These are phyloP conservation scores for Boletellus sp. DNA, from an alignment of 768 basidiomycete genomes.

Conservation along the genomic window DNA sequence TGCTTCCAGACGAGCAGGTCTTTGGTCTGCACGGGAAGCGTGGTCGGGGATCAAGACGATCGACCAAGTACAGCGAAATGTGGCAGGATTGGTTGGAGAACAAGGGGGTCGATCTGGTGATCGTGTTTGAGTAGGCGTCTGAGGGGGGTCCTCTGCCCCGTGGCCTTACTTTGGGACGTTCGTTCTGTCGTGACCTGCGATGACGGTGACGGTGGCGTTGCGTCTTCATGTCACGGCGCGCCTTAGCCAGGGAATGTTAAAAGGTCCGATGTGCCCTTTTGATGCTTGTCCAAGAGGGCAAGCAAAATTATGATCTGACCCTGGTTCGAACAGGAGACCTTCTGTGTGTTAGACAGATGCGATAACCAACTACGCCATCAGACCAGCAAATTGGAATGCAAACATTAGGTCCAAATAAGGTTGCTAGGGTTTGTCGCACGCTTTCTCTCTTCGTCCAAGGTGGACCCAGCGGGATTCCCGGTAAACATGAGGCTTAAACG, in stretches of 20 bases:
- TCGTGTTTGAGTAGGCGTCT: conserved; percentile 32
- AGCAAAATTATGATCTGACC: conserved; percentile 12
- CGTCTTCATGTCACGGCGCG: no score
- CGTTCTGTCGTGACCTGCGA: background rate
- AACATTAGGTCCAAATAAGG: no score
- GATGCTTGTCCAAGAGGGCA: no score
- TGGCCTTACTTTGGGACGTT: no score
- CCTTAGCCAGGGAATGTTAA: no score
- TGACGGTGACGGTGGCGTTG: background rate
- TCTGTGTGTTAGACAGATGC: conserved; percentile 76
- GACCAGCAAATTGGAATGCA: conserved; percentile 5
- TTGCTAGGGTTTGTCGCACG: no score
- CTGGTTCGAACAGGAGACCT: conserved; percentile 24
- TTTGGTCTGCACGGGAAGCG: conserved; percentile 20
- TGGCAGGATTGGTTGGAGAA: conserved; percentile 39
- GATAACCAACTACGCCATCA: conserved; percentile 82
- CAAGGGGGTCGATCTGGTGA: conserved; percentile 33
- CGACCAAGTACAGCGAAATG: conserved; percentile 32
- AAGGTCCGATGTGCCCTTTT: no score
- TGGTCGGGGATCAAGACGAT: conserved; percentile 9
- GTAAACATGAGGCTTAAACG: no score
- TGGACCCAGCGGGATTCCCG: no score
- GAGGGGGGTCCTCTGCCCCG: no score
- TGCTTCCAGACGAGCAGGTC: conserved; percentile 36
- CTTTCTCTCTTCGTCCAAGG: no score